Base-by-base conservation (phyloP, 495 filamentous ascomycete genomes). In the Xylaria sp. region DNA sequence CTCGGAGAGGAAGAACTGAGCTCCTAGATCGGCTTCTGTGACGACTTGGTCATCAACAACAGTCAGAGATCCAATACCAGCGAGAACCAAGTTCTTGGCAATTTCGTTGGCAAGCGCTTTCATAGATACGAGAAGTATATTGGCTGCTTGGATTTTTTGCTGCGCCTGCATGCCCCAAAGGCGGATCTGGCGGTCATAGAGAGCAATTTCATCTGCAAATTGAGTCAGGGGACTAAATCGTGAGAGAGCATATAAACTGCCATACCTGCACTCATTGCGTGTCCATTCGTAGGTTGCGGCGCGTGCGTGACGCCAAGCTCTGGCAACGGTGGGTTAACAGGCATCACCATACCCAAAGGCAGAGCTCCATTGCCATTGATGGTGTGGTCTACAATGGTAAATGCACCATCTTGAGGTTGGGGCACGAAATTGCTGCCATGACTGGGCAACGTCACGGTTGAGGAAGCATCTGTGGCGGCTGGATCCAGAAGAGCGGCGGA, bases 181-280 rank as follows among this genome's bases (percentile, higher is more conserved):
- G n/a, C 96, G 93, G 76, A 98, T 97, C 80, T 99, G 96, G 26
- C 96, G 91, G 81, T 99, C 96, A 81, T 99, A 99, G 29, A 99
- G 89, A 46, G 97, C 97, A 76, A 98, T 97, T 77, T 99, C 96
- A 82, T 97, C 96, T 97, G 44, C 7, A 15, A 35, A 15, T 12
- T 17, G 14, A 33, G 35, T 70, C 55, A 70, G 58, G 19, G 11
- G 26, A 31, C 15, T 5, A n/a, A 11, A 14, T 43, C n/a, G 40
- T 40, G 50, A 46, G 31, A 58, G 26, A 11, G 50, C 7, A 43
- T 24, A 14, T 48, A 11, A 14, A 59, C n/a, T 40, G 19, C 33
- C 31, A 24, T 71, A 71, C 69, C 69, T 66, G 69, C 50, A 66
- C 69, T 71, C 40, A 71, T 71, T 14, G 68, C 24, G n/a, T 71